Base-by-base conservation (phyloP, 148 eudicot species). In the Simmondsia chinensis region DNA sequence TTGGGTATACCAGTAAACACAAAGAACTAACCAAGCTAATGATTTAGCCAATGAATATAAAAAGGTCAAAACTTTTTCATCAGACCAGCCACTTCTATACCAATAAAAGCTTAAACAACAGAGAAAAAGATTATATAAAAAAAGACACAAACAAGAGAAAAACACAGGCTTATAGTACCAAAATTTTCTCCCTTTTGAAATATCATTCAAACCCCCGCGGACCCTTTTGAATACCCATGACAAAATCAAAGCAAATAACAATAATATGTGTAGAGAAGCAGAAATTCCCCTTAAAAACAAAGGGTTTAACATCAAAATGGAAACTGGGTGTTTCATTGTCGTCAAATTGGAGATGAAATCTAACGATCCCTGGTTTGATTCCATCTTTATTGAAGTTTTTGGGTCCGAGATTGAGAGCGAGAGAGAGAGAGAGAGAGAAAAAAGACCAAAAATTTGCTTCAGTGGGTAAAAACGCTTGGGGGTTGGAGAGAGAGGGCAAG, bases 61-160 rank as follows among this genome's bases (percentile, higher is more conserved):
- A 50, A 74, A 29, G 50, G 63, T 59, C 0, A 51, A 24, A 6
- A 71, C 35, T 33, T 71, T 63, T 46, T 71, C 81, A 19, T 63
- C 70, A 38, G 74, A 34, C 76, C 65, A 75, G 31, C 54, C 77
- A 63, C 23, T 61, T 57, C 29, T 57, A 49, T 62, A 66, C 87
- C 81, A 76, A 27, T 45, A 58, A 48, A 76, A 68, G 45, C 42
- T 45, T 48, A 73, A 59, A n/a, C 61, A 41, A 46, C 68, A 73
- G 1, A 65, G 41, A 20, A 43, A 50, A 38, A 71, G 28, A 56
- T 61, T 70, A 23, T 64, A 61, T 7, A 71, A 10, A 28, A 70
- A 52, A 20, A 83, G 53, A 27, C 34, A 30, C 17, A 64, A 33
- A 26, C 66, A 70, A 32, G 57, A 57, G 47, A 54, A 60, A 18